Conservation (phyloP, 2,329 filamentous ascomycete species). For the Hypomyces perniciosus region DNA sequence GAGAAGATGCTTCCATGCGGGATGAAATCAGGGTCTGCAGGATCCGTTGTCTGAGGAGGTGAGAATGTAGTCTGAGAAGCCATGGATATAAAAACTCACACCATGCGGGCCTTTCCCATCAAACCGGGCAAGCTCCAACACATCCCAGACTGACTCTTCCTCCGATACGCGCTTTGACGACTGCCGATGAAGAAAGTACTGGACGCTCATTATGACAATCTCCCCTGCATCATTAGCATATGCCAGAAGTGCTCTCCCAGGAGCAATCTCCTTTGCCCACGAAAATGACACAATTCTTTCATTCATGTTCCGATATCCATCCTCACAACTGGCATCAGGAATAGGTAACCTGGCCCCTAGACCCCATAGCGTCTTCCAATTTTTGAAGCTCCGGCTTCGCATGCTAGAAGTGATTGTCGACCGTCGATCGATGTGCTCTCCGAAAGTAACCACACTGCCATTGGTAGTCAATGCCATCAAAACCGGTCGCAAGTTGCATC, state of each 20-base stretch:
- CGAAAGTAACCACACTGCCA: slow-evolving; percentile 46
- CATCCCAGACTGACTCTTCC: slow-evolving; percentile 38
- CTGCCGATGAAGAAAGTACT: slow-evolving; percentile 27
- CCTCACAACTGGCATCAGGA: slow-evolving; percentile 33
- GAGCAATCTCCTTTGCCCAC: slow-evolving; percentile 42
- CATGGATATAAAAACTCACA: slow-evolving; percentile 11
- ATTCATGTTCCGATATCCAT: slow-evolving; percentile 30
- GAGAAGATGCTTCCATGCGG: slow-evolving; percentile 45
- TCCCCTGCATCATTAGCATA: slow-evolving; percentile 47
- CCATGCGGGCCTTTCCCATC: slow-evolving; percentile 40
- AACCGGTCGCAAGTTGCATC: slow-evolving; percentile 46
- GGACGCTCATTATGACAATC: slow-evolving; percentile 45
- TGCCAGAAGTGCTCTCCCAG: slow-evolving; percentile 41
- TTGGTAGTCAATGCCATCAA: slow-evolving; percentile 45
- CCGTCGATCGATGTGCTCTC: slow-evolving; percentile 36
- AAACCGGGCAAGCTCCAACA: slow-evolving; percentile 47
- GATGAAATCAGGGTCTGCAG: slow-evolving; percentile 42
- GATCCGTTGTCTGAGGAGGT: slow-evolving; percentile 21
- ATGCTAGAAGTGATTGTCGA: slow-evolving; percentile 24
- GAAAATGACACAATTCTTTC: slow-evolving; percentile 47
- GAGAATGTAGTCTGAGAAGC: neutral
- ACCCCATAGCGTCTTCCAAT: slow-evolving; percentile 52
- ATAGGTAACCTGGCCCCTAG: slow-evolving; percentile 47
- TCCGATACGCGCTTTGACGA: slow-evolving; percentile 15
- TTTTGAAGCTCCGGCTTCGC: slow-evolving; percentile 36